phyloP scores from a whole-genome alignment of 2,329 filamentous ascomycete species.

The Monilinia aucupariae region DNA sequence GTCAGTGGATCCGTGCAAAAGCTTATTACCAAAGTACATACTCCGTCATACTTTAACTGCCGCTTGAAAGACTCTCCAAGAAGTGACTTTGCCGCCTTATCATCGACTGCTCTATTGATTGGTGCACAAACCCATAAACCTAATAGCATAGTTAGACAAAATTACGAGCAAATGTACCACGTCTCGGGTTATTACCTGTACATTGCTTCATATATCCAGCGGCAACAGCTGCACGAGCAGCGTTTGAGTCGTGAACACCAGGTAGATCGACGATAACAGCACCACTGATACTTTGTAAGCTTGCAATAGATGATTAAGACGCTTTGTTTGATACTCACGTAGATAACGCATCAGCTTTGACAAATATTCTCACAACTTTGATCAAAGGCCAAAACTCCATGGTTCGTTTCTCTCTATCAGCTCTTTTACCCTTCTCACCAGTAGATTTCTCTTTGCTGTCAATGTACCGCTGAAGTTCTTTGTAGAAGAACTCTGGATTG shows the following conservation, averaged over 20 bases:
- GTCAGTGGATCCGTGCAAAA: neutral
- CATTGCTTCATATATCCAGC: slow-evolving; percentile 55
- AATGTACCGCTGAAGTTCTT: slow-evolving; percentile 25
- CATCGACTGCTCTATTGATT: slow-evolving; percentile 55
- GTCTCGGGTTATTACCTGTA: slow-evolving; percentile 30
- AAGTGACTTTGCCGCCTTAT: slow-evolving; percentile 52
- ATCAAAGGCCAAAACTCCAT: slow-evolving; percentile 40
- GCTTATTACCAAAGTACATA: slow-evolving; percentile 7
- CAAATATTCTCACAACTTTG: slow-evolving; percentile 39
- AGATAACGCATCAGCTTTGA: slow-evolving; percentile 42
- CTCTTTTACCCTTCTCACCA: slow-evolving; percentile 37
- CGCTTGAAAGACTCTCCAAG: slow-evolving; percentile 52
- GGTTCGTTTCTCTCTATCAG: slow-evolving; percentile 28
- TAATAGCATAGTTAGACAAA: slow-evolving; percentile 19
- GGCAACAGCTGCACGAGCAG: slow-evolving; percentile 43
- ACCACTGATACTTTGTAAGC: slow-evolving; percentile 35
- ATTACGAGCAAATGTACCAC: neutral
- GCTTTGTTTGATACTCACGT: slow-evolving; percentile 4
- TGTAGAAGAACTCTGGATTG: slow-evolving; percentile 23
- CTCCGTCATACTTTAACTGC: slow-evolving; percentile 55
- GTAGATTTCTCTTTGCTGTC: slow-evolving; percentile 31
- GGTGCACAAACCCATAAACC: slow-evolving; percentile 57
- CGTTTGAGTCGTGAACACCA: slow-evolving; percentile 48
- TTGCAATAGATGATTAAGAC: neutral
- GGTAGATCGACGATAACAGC: slow-evolving; percentile 50